phyloP scores from a whole-genome alignment of 257 asterid genomes.

The Paulownia fortunei region DNA sequence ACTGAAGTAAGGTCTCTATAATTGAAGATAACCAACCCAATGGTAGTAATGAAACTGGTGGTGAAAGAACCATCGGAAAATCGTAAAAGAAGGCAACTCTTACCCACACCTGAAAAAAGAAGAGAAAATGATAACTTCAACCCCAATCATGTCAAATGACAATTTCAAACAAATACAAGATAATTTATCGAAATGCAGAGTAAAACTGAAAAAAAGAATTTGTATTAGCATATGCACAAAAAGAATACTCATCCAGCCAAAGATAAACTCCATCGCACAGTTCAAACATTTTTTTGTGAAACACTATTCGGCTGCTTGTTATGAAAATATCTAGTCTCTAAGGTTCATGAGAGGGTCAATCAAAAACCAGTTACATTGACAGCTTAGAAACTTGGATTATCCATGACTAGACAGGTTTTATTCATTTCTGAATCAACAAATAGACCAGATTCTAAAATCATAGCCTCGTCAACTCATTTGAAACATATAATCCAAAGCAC shows the following conservation, averaged over 20 bases:
- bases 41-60: slow-evolving; percentile 94
- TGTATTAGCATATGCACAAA: not conserved
- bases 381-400: not conserved
- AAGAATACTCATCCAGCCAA: slow-evolving; percentile 3
- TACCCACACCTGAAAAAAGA: slow-evolving; percentile 72
- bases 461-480: slow-evolving; percentile 16
- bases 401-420: not conserved
- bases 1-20: not conserved
- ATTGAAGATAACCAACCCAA: slow-evolving; percentile 53
- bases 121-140: not conserved
- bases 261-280: not conserved
- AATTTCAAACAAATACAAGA: slow-evolving; percentile 10
- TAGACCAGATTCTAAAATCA: not conserved
- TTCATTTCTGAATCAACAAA: not conserved
- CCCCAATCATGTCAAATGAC: slow-evolving; percentile 11
- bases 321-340: not conserved
- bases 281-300: not conserved
- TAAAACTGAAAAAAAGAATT: not conserved
- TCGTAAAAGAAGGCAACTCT: slow-evolving; percentile 98
- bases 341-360: not conserved
- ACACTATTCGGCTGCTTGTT: not conserved
- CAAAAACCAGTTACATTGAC: not conserved
- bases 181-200: slow-evolving; percentile 15
- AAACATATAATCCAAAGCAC: slow-evolving; percentile 10
- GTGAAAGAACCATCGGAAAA: slow-evolving; percentile 99